Evolutionary conservation across 805 yeast genomes (phyloP), one percentile per base, ranked within the genome.

Genomic region (Yamadazyma akitaensis): DNA sequence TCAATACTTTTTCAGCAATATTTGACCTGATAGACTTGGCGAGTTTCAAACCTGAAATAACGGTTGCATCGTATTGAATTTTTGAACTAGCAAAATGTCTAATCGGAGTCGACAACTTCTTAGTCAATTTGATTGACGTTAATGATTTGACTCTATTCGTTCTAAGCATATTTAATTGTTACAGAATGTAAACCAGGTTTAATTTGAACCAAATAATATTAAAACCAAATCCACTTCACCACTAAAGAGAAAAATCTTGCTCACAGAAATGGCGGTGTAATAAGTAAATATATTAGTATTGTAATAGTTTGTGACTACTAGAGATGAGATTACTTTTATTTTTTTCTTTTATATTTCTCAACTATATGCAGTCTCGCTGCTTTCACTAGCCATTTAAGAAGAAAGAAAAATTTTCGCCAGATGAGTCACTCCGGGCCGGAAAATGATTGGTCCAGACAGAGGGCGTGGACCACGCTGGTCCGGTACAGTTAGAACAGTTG

Each of bases 11-110:
- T 24, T 65, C 65, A 13, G 76, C 75, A 42, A 72, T 67, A 26
- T 60, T 54, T 38, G 48, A 52, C 54, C 75, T 63, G 42, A 72
- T 67, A 24, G 61, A 37, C 42, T 62, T 63, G 48, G 77, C 77
- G 44, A 72, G 60, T 50, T 68, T 64, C 28, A 73, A 66, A 32
- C 77, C 77, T 1, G 76, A 72, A 7, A 72, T 67, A 32, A 69
- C 63, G 18, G 59, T 62, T 12, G 75, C 75, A 34, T 68, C 64
- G 10, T 56, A 51, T 5, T 21, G 37, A 16, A 43, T 21, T n/a
- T 33, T 12, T 9, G 46, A 36, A 6, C 26, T 25, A 2, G 41
- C 25, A 38, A 31, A 38, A 13, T 5, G 41, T 25, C 41, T 38
- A 16, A 24, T 9, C n/a, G 41, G 33, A 38, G 10, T 26, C 24